A percentile compares a stretch with the other conserved stretches of the same genome.
phyloP scores from a whole-genome alignment of 768 basidiomycete genomes.

The Xerocomellus intermedius region DNA sequence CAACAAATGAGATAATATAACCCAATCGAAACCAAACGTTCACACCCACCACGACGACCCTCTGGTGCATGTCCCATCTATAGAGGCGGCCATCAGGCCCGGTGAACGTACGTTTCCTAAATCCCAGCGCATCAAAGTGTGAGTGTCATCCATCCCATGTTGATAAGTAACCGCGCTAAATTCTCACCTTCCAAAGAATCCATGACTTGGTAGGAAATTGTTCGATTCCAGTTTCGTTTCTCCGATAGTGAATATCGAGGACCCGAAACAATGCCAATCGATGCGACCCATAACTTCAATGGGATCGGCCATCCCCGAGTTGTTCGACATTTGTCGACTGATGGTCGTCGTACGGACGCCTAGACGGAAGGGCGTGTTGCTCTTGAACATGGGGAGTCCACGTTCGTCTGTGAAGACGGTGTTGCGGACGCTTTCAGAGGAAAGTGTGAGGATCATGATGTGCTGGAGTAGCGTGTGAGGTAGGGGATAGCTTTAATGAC shows the following conservation, averaged over 20 bases:
- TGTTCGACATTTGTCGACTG: constrained; percentile 5
- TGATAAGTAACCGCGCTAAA: neutral
- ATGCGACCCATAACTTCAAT: constrained; percentile 32
- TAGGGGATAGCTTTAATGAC: neutral
- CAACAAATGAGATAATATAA: neutral
- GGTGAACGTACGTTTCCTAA: constrained; percentile 29
- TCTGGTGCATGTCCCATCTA: constrained; percentile 27
- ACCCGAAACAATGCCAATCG: constrained; percentile 30
- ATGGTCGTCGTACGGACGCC: constrained; percentile 21
- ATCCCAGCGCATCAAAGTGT: neutral
- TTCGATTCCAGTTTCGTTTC: constrained; percentile 25
- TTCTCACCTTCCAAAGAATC: constrained; percentile 17
- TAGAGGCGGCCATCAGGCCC: constrained; percentile 34
- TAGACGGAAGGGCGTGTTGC: constrained; percentile 21
- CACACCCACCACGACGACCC: constrained; percentile 13
- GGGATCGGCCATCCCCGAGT: constrained; percentile 12
- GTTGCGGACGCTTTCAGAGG: constrained; percentile 25
- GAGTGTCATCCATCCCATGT: neutral
- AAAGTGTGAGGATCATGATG: constrained; percentile 26
- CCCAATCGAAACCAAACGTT: neutral
- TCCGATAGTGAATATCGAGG: constrained; percentile 31
- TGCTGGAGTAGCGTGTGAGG: neutral
- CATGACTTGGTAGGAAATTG: constrained; percentile 22
- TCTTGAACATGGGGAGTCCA: constrained; percentile 28
- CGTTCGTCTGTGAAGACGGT: constrained; percentile 29